Percentiles rank a stretch among this genome's conserved stretches.
phyloP scores from a whole-genome alignment of 73 alveolate genomes.

The Urostyla sp. region DNA sequence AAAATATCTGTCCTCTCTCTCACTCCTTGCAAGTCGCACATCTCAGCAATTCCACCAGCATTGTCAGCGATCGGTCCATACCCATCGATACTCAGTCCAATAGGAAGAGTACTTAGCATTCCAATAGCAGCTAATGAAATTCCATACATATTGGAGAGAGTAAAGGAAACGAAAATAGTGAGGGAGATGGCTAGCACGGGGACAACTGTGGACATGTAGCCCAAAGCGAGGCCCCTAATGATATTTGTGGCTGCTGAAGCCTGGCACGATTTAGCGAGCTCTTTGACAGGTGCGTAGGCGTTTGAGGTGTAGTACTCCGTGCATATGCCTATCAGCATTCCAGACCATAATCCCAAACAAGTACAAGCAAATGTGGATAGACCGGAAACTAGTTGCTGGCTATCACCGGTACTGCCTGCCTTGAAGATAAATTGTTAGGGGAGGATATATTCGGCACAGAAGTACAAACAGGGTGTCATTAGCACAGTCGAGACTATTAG shows the following conservation, averaged over 20 bases:
- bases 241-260: conserved; percentile 86
- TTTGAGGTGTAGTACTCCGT: conserved; percentile 82
- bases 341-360: conserved; percentile 73
- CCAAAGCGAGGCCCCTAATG: conserved; percentile 82
- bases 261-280: conserved; percentile 76
- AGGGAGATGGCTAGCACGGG: conserved; percentile 77
- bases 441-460: conserved; percentile 54
- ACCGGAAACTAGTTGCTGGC: conserved; percentile 69
- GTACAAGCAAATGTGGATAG: conserved; percentile 71
- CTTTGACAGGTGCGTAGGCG: conserved; percentile 79
- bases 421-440: conserved; percentile 67
- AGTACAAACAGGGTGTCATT: conserved; percentile 79
- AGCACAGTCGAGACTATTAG: conserved; percentile 77
- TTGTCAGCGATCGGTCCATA: conserved; percentile 85
- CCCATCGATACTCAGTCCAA: conserved; percentile 81
- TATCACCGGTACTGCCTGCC: conserved; percentile 60
- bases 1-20: conserved; percentile 79
- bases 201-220: conserved; percentile 76
- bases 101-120: conserved; percentile 79
- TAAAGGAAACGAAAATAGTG: conserved; percentile 76
- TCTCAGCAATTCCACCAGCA: conserved; percentile 90
- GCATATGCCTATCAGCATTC: conserved; percentile 80
- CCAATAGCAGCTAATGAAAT: conserved; percentile 85
- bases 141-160: conserved; percentile 81
- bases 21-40: conserved; percentile 74